Base-by-base conservation (phyloP, 345 rosid species). In the Durio zibethinus region DNA sequence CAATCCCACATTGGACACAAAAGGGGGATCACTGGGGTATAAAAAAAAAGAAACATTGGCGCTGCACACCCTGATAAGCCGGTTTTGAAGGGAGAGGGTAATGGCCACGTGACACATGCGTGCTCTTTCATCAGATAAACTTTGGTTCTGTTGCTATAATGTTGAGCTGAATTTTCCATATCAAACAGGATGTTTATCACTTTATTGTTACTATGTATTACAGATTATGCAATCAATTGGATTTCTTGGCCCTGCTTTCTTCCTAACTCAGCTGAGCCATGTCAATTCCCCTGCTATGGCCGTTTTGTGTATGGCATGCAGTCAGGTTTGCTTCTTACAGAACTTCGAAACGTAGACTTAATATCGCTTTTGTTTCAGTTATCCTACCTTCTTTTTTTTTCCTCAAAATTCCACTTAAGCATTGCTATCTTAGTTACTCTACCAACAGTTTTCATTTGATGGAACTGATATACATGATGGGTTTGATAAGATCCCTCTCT, bases 141-240 rank as follows among this genome's bases (percentile, higher is more conserved):
- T n/a, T n/a, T n/a, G n/a, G n/a, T 16, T 42, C 10, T 21, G 10
- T 40, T 38, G 52, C 20, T 42, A 36, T 36, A 23, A 67, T 12
- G 33, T 42, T 10, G 4, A 38, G 21, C 29, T 6, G 43, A 38
- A 42, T 74, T 77, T 38, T 65, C 61, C 20, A 35, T 48, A 31
- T 66, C 78, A 18, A 76, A 76, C 23, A 10, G 1, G 35, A 16
- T 36, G 43, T 33, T 11, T 60, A 50, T n/a, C n/a, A 42, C 36
- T 68, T 76, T 45, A 76, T 27, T 15, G 27, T 43, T 76, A 53
- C 72, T 36, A 15, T 62, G 21, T 42, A 15, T 64, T 35, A 76
- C 93, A 95, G 99, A 89, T 95, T 70, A 95, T 95, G 98, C 98
- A 95, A 90, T 74, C 97, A 70, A 84, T 93, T 79, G 99, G 99